These are phyloP conservation scores for Dacryopinax spathularia DNA, from an alignment of 768 basidiomycete genomes.

Conservation along the genomic window DNA sequence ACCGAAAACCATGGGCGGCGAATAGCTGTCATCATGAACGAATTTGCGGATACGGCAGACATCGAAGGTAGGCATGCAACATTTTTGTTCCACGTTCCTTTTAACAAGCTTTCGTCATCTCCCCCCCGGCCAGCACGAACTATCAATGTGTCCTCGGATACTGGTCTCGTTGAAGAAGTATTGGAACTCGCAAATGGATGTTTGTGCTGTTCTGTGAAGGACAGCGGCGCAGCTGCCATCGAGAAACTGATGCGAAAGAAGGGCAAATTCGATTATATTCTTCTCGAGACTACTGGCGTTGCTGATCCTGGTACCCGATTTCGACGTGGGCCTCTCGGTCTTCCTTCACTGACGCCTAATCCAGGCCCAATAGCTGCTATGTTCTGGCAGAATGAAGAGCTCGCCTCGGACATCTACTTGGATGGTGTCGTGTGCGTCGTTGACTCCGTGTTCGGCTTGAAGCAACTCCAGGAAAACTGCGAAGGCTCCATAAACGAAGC, in stretches of 20 bases:
- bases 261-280: conserved; percentile 85
- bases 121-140: conserved; percentile 46
- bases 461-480: conserved; percentile 77
- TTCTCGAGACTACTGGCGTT: conserved; percentile 89
- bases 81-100: neutral
- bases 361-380: conserved; percentile 50
- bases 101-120: neutral
- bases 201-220: conserved; percentile 96
- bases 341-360: neutral
- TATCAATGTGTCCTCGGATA: conserved; percentile 62
- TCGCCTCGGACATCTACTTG: conserved; percentile 26
- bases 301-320: conserved; percentile 77
- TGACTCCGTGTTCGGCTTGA: conserved; percentile 63
- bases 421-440: conserved; percentile 91
- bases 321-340: neutral
- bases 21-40: conserved; percentile 97
- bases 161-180: conserved; percentile 65
- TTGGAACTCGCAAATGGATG: conserved; percentile 93
- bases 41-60: conserved; percentile 92
- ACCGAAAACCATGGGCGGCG: conserved; percentile 88
- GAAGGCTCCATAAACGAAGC: conserved; percentile 59
- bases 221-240: conserved; percentile 82
- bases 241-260: conserved; percentile 78
- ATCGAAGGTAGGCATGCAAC: conserved; percentile 57
- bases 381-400: conserved; percentile 69